Conservation (phyloP, 495 filamentous ascomycete species). For the Daldinia bambusicola region DNA sequence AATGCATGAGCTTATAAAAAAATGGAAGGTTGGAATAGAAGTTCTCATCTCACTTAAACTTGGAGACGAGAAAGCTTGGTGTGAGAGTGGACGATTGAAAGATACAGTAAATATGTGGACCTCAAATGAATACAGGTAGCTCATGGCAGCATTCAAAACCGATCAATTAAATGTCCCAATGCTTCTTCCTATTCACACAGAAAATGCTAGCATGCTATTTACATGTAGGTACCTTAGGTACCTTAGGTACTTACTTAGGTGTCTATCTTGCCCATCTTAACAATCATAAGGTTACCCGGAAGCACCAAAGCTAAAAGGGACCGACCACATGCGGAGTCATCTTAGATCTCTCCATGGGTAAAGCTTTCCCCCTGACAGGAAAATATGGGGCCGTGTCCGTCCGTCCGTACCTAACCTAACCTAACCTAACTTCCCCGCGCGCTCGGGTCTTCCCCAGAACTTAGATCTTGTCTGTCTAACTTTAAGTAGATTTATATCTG, state of each 20-base stretch:
- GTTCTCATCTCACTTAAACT: too few relatives aligned
- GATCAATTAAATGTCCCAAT: slow-evolving; percentile 13
- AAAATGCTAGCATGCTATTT: slow-evolving; percentile 25
- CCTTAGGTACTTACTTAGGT: too few relatives aligned
- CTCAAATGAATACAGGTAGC: neutral
- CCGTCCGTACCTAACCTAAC: too few relatives aligned
- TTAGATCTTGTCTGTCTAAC: slow-evolving; percentile 19
- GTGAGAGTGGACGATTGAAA: too few relatives aligned
- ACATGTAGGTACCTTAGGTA: slow-evolving; percentile 10
- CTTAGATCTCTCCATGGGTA: neutral
- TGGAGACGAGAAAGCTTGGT: too few relatives aligned
- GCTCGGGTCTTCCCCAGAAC: neutral
- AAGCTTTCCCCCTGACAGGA: slow-evolving; percentile 8
- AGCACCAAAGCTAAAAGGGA: neutral
- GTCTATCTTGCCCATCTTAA: slow-evolving; percentile 7
- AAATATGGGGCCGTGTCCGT: neutral
- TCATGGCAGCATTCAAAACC: slow-evolving; percentile 1
- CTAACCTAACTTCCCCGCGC: neutral
- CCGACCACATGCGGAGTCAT: neutral
- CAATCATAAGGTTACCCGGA: neutral
- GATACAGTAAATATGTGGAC: too few relatives aligned
- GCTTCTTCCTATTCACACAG: slow-evolving; percentile 6
- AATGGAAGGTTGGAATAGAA: too few relatives aligned
- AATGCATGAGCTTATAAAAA: too few relatives aligned
- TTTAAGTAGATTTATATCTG: too few relatives aligned